Evolutionary conservation across 225 moss, liverwort and hornwort species (phyloP), one percentile per base, ranked within the genome.

Genomic region (Polytrichum commune): DNA sequence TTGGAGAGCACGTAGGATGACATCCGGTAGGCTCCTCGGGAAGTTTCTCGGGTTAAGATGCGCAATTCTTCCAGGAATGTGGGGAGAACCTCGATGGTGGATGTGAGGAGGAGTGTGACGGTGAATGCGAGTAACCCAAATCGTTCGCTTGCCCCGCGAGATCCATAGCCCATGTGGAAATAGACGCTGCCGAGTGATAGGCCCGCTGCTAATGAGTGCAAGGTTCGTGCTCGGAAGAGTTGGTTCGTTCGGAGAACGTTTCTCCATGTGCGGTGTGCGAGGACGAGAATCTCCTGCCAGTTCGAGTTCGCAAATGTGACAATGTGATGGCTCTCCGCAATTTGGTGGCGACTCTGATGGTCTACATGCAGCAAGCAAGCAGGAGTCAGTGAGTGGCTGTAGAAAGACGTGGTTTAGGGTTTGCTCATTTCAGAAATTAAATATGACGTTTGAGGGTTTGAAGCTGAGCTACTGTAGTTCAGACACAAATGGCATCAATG

Each of bases 171-270:
- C 66, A 66, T 60, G 60, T 67, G 61, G 10, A 46, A 22, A 4
- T 58, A 67, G 19, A 67, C 46, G 56, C 58, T 53, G 6, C 74
- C 74, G 18, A 74, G 25, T 2, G 29, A 19, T 24, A 56, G 16
- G 13, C 72, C 72, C 1, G 63, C 54, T 19, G 18, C 46, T 18
- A 72, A 27, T 19, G 72, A 22, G 53, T 72, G 63, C 16, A 72
- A 19, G 24, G 72, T 64, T 18, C 88, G 72, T 1, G 80, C 74
- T 13, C 62, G 71, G 68, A 83, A 85, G 2, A 88, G 80, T 78
- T 88, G 82, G 53, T 80, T 85, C 5, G 85, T 82, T 10, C 88
- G 72, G 10, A 63, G 72, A 10, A 88, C 80, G 19, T 85, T 88
- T 20, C 72, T 82, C 68, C 65, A 83, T 54, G 78, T 82, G 16